phyloP scores from a whole-genome alignment of 768 basidiomycete genomes.

The Lactarius quietus region DNA sequence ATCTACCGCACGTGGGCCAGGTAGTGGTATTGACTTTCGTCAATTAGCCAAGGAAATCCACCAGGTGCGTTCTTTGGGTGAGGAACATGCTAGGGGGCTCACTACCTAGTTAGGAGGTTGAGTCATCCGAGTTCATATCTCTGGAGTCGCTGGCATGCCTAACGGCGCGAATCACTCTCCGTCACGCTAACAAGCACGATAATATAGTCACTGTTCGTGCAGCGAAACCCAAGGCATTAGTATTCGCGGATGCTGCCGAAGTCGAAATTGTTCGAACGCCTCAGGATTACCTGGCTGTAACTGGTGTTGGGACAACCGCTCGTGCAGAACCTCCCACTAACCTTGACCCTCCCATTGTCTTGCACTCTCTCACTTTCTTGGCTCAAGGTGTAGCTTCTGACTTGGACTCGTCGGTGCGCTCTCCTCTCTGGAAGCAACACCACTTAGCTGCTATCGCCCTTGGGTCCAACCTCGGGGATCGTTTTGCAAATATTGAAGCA shows the following conservation, averaged over 20 bases:
- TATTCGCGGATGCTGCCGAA: conserved; percentile 61
- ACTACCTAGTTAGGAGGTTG: conserved; percentile 11
- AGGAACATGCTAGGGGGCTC: background rate
- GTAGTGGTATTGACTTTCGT: conserved; percentile 39
- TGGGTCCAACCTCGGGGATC: conserved; percentile 89
- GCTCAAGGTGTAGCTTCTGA: background rate
- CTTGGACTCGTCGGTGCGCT: background rate
- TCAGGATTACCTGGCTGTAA: conserved; percentile 35
- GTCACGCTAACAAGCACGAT: conserved; percentile 25
- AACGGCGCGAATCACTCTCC: conserved; percentile 54
- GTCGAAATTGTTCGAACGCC: conserved; percentile 53
- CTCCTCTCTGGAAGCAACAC: conserved; percentile 26
- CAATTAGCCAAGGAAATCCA: conserved; percentile 36
- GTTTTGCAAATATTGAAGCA: conserved; percentile 74
- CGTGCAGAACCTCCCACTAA: conserved; percentile 7
- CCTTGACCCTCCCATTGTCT: conserved; percentile 11
- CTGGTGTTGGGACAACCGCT: background rate
- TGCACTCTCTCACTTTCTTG: background rate
- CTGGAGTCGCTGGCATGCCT: conserved; percentile 77
- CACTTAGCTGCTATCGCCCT: conserved; percentile 67
- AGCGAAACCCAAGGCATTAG: conserved; percentile 69
- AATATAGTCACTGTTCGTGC: conserved; percentile 49
- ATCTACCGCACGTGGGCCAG: conserved; percentile 17
- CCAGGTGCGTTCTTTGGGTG: conserved; percentile 35
- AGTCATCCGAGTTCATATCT: conserved; percentile 51